Conservation (phyloP, 352 stramenopile species). For the Phytophthora hybrid region DNA sequence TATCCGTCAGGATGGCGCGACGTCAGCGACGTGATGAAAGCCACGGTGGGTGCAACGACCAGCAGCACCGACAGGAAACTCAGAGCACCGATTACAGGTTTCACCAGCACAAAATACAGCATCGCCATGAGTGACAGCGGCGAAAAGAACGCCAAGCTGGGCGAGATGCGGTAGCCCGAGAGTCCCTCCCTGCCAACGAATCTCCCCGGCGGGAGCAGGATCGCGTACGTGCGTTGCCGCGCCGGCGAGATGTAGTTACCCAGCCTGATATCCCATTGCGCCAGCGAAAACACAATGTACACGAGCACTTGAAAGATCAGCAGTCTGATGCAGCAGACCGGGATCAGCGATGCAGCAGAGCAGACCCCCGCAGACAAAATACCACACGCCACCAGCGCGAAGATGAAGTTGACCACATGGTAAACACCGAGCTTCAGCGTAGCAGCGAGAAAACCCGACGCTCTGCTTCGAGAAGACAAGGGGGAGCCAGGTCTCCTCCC, state of each 20-base stretch:
- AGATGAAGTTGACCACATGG: constrained; percentile 62
- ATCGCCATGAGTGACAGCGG: constrained; percentile 71
- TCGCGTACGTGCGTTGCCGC: constrained; percentile 50
- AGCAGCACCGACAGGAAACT: constrained; percentile 45
- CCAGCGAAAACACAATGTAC: constrained; percentile 58
- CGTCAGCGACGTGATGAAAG: constrained; percentile 37
- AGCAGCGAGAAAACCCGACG: constrained; percentile 33
- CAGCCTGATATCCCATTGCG: constrained; percentile 67
- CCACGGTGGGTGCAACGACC: constrained; percentile 40
- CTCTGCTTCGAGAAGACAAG: background rate
- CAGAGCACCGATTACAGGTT: constrained; percentile 56
- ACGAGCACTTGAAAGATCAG: constrained; percentile 70
- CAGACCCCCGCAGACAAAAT: constrained; percentile 55
- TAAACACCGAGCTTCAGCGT: constrained; percentile 63
- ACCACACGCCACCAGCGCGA: constrained; percentile 57
- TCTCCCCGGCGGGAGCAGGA: constrained; percentile 34
- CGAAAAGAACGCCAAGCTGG: constrained; percentile 61
- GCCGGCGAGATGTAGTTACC: constrained; percentile 45
- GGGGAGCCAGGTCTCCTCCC: background rate
- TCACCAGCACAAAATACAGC: constrained; percentile 73
- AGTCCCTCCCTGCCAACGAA: constrained; percentile 20
- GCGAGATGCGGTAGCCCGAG: constrained; percentile 52
- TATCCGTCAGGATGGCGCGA: constrained; percentile 14
- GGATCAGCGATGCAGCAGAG: constrained; percentile 55
- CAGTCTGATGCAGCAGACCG: constrained; percentile 73